These are phyloP conservation scores for Grosmannia serpens DNA, from an alignment of 2,329 filamentous ascomycete species.

Conservation along the genomic window DNA sequence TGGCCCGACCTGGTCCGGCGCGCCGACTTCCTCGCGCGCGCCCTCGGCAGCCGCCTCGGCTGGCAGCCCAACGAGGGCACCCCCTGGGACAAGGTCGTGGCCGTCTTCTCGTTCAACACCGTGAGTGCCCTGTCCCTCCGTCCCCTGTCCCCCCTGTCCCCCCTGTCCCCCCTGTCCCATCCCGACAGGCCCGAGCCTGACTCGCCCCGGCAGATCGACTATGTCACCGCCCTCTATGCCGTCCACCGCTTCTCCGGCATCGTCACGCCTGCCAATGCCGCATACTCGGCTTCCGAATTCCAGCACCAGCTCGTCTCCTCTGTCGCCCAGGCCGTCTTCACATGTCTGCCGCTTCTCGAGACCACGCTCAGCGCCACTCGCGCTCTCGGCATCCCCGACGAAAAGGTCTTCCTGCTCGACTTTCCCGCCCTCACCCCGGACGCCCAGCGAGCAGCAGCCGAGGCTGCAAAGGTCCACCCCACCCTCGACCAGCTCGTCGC, in stretches of 20 bases:
- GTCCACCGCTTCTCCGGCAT: slow-evolving; percentile 48
- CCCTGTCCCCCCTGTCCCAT: too few relatives aligned
- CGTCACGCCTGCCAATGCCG: slow-evolving; percentile 57
- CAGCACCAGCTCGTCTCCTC: slow-evolving; percentile 56
- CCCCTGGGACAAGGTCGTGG: slow-evolving; percentile 68
- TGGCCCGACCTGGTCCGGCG: slow-evolving; percentile 8
- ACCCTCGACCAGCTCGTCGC: slow-evolving; percentile 51
- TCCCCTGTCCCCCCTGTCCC: background rate
- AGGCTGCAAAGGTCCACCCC: slow-evolving; percentile 24
- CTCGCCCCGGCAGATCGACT: slow-evolving; percentile 41
- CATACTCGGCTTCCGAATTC: slow-evolving; percentile 54
- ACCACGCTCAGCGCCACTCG: slow-evolving; percentile 51
- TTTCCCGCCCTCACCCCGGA: slow-evolving; percentile 34
- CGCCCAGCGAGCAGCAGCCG: slow-evolving; percentile 11
- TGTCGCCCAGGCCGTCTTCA: slow-evolving; percentile 56
- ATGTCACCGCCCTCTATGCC: slow-evolving; percentile 39
- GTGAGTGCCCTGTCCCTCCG: slow-evolving; percentile 14
- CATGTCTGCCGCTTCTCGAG: slow-evolving; percentile 51
- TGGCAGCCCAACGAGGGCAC: slow-evolving; percentile 58
- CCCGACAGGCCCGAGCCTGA: too few relatives aligned
- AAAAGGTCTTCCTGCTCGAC: slow-evolving; percentile 54
- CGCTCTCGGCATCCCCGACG: slow-evolving; percentile 46
- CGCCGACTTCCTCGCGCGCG: slow-evolving; percentile 22
- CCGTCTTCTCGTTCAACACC: slow-evolving; percentile 62
- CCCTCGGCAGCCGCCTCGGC: slow-evolving; percentile 53